Conservation (phyloP, 345 rosid genomes). For the Euphorbia tirucalli region DNA sequence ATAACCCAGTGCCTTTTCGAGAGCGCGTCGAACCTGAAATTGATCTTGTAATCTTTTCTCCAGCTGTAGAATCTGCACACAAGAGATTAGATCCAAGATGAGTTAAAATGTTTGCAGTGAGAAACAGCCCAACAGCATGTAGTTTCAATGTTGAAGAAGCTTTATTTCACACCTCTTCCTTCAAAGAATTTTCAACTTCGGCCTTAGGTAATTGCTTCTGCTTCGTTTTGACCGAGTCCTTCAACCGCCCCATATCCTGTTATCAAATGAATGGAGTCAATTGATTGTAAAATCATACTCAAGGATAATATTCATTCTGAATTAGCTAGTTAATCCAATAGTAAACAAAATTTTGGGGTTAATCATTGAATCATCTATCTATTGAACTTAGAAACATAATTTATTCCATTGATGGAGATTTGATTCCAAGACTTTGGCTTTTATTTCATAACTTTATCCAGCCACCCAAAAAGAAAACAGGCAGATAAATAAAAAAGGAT, state of each 20-base stretch:
- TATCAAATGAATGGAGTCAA: too few relatives aligned
- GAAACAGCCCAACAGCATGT: background rate
- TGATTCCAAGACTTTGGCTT: constrained; percentile 13
- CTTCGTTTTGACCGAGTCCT: constrained; percentile 39
- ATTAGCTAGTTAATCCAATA: too few relatives aligned
- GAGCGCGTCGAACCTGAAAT: constrained; percentile 63
- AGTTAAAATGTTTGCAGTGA: background rate
- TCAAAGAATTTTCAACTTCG: constrained; percentile 56
- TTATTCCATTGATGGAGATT: constrained; percentile 13
- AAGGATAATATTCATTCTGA: background rate
- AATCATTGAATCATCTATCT: background rate
- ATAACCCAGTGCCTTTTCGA: constrained; percentile 87
- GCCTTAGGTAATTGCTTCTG: constrained; percentile 42
- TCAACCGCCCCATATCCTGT: constrained; percentile 61
- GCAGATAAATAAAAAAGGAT: background rate
- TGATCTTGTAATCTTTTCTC: constrained; percentile 78
- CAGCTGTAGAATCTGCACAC: constrained; percentile 70
- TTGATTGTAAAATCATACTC: too few relatives aligned
- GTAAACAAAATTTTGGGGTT: background rate
- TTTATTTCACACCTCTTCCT: constrained; percentile 68
- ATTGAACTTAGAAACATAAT: background rate
- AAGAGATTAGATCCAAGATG: background rate
- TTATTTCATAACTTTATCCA: background rate
- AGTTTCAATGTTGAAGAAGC: constrained; percentile 9
- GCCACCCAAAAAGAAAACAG: constrained; percentile 12